Percentiles rank a stretch among this genome's conserved stretches.
These are phyloP conservation scores for Cercospora brassicicola DNA, from an alignment of 2,329 filamentous ascomycete genomes.

Conservation along the genomic window DNA sequence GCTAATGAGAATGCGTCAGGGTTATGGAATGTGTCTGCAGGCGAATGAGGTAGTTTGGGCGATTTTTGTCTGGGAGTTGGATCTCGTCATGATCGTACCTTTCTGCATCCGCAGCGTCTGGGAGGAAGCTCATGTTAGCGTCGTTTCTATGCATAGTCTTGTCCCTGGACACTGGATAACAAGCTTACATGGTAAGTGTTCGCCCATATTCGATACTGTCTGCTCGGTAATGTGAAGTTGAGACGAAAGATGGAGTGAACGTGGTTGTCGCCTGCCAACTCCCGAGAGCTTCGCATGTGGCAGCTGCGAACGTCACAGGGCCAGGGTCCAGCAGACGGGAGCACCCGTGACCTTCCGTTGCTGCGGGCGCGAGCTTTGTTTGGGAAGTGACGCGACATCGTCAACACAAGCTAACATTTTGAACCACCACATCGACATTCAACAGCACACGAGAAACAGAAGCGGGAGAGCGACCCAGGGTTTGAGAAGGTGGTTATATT, in stretches of 20 bases:
- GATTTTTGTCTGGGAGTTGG: not conserved
- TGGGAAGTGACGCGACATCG: constrained; percentile 18
- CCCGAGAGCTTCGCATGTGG: constrained; percentile 8
- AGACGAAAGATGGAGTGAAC: not conserved
- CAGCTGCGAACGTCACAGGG: constrained; percentile 18
- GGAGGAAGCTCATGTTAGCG: constrained; percentile 33
- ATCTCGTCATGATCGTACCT: constrained; percentile 58
- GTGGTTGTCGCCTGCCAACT: constrained; percentile 17
- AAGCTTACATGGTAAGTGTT: constrained; percentile 53
- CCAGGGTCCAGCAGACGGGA: not conserved
- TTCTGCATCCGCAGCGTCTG: constrained; percentile 97
- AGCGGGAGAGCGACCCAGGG: not conserved
- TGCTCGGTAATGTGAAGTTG: not conserved
- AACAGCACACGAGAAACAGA: not conserved
- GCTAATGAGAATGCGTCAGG: constrained; percentile 47
- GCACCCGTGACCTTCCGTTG: not conserved
- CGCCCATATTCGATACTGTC: constrained; percentile 21
- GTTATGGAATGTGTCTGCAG: too few species aligned
- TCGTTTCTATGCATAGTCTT: not conserved
- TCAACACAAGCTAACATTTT: not conserved
- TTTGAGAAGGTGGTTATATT: too few species aligned
- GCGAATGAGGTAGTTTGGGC: not conserved
- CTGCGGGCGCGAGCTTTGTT: constrained; percentile 15
- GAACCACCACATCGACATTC: not conserved
- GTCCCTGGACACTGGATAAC: not conserved